phyloP scores from a whole-genome alignment of 768 basidiomycete genomes.

The Kwoniella heveanensis region DNA sequence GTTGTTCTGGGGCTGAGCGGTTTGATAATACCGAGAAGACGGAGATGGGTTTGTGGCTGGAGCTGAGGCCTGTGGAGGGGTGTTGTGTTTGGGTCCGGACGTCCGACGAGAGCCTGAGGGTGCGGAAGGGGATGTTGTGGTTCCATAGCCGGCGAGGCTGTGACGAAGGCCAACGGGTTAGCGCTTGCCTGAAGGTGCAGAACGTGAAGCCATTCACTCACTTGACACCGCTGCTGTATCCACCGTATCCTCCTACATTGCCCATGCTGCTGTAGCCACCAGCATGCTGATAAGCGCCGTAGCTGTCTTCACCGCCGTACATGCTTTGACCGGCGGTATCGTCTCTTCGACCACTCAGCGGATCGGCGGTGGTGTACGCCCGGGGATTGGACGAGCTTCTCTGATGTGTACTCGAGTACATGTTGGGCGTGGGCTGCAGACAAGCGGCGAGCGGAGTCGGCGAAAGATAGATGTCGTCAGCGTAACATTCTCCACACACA shows the following conservation, averaged over 20 bases:
- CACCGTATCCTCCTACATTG: conserved; percentile 20
- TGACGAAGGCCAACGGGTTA: too few relatives aligned
- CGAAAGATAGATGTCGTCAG: background rate
- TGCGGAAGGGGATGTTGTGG: conserved; percentile 14
- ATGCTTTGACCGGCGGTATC: conserved; percentile 12
- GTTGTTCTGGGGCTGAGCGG: conserved; percentile 7
- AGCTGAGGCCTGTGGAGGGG: conserved; percentile 18
- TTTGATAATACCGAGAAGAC: conserved; percentile 21
- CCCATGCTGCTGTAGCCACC: conserved; percentile 19
- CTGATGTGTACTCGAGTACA: conserved; percentile 25
- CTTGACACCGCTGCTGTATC: conserved; percentile 22
- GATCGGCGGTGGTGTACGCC: conserved; percentile 7
- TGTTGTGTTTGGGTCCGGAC: conserved; percentile 19
- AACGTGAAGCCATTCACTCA: conserved; percentile 8
- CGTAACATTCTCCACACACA: background rate
- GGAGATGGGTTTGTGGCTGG: conserved; percentile 19
- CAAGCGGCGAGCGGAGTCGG: background rate
- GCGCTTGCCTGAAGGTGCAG: conserved; percentile 22
- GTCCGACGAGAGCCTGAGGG: conserved; percentile 24
- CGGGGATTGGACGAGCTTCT: conserved; percentile 25
- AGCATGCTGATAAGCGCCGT: conserved; percentile 19
- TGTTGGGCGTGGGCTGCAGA: conserved; percentile 13
- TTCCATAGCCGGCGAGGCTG: conserved; percentile 22
- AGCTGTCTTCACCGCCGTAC: conserved; percentile 12
- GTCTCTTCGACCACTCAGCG: conserved; percentile 14